phyloP scores from a whole-genome alignment of 306 rosid species.

The Quillaja saponaria region DNA sequence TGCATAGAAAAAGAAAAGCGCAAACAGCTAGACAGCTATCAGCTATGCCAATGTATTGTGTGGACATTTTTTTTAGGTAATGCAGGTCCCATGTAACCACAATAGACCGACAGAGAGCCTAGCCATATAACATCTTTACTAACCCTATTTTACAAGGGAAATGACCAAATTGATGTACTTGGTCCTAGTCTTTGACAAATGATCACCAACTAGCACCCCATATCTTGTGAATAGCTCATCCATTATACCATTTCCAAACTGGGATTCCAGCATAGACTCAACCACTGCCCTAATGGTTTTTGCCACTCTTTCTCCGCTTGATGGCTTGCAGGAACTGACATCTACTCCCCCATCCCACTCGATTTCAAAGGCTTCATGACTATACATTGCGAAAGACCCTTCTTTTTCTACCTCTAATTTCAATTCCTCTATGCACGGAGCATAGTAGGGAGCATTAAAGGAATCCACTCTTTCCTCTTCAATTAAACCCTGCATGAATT shows the following conservation, averaged over 20 bases:
- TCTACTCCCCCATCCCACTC: constrained; percentile 58
- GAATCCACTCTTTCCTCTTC: constrained; percentile 67
- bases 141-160: constrained; percentile 32
- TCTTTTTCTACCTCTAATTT: constrained; percentile 47
- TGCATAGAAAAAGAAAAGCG: too few species aligned
- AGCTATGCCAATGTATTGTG: too few species aligned
- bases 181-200: constrained; percentile 40
- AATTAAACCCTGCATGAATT: constrained; percentile 43
- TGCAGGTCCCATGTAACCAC: too few species aligned
- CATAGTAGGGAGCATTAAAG: constrained; percentile 77
- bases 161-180: constrained; percentile 56
- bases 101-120: too few species aligned
- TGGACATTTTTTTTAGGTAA: too few species aligned
- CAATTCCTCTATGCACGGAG: constrained; percentile 63
- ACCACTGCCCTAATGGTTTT: constrained; percentile 63
- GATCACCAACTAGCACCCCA: constrained; percentile 36
- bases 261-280: constrained; percentile 68
- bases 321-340: background rate
- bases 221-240: constrained; percentile 53
- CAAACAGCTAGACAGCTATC: too few species aligned
- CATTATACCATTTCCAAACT: constrained; percentile 55
- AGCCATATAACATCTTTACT: too few species aligned
- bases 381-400: constrained; percentile 60
- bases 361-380: constrained; percentile 36
- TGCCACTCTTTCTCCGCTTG: constrained; percentile 50